These are phyloP conservation scores for Exophiala lecanii-corni DNA, from an alignment of 2,329 filamentous ascomycete genomes.

Conservation along the genomic window DNA sequence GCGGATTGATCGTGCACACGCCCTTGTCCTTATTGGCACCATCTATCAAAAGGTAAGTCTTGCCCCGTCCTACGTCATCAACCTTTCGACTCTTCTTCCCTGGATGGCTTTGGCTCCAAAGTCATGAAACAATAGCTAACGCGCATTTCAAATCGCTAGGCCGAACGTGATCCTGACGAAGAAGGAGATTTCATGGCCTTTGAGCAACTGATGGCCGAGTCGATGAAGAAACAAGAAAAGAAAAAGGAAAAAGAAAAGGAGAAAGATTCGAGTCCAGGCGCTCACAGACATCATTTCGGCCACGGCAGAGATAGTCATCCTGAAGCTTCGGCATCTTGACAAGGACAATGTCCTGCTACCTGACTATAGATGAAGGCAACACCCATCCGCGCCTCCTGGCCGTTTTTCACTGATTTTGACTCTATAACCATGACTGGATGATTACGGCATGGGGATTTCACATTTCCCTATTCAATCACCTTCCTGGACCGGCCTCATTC, in stretches of 20 bases:
- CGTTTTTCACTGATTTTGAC: too few relatives aligned
- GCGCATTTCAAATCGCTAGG: conserved; percentile 58
- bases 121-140: too few relatives aligned
- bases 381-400: too few relatives aligned
- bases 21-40: conserved; percentile 80
- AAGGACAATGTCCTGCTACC: too few relatives aligned
- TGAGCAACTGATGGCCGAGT: conserved; percentile 94
- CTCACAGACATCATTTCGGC: conserved; percentile 6
- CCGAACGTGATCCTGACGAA: conserved; percentile 84
- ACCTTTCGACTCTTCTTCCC: background rate
- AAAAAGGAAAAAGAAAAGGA: conserved; percentile 55
- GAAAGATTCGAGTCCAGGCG: conserved; percentile 15
- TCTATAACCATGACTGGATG: too few relatives aligned
- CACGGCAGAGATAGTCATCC: conserved; percentile 6
- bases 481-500: too few relatives aligned
- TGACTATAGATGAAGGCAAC: too few relatives aligned
- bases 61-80: conserved; percentile 5
- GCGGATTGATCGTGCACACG: conserved; percentile 84
- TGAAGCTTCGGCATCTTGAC: too few relatives aligned
- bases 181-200: conserved; percentile 99
- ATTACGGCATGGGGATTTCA: too few relatives aligned
- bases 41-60: conserved; percentile 75
- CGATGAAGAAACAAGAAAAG: conserved; percentile 86
- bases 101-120: background rate
- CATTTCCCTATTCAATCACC: too few relatives aligned